phyloP scores from a whole-genome alignment of 495 filamentous ascomycete genomes.

The Lasiosphaeriaceae sp. region DNA sequence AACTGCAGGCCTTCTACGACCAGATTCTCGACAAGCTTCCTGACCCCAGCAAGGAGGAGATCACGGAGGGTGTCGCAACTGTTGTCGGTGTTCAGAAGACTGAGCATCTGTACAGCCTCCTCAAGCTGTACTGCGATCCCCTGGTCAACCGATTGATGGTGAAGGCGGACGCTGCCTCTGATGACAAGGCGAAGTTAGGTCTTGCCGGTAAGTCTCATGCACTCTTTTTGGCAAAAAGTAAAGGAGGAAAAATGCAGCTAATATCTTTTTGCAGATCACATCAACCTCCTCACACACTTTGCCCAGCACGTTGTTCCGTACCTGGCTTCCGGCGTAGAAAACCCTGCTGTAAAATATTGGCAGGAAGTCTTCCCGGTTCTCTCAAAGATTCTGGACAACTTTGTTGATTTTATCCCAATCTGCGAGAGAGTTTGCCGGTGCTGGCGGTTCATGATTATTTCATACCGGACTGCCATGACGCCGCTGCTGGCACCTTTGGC shows the following conservation, averaged over 20 bases:
- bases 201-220: conserved; percentile 63
- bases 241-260: conserved; percentile 3
- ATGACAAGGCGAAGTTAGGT: conserved; percentile 73
- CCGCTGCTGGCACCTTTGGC: conserved; percentile 82
- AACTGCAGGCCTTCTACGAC: conserved; percentile 89
- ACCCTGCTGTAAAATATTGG: conserved; percentile 95
- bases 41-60: conserved; percentile 82
- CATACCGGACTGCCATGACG: conserved; percentile 83
- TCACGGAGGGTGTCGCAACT: conserved; percentile 89
- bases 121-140: conserved; percentile 93
- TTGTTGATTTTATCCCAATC: conserved; percentile 78
- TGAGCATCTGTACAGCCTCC: conserved; percentile 70
- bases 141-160: conserved; percentile 80
- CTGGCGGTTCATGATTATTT: conserved; percentile 94
- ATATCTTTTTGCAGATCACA: conserved; percentile 59
- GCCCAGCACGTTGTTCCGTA: conserved; percentile 75
- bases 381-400: conserved; percentile 77
- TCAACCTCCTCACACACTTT: conserved; percentile 89
- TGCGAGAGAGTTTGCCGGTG: conserved; percentile 90
- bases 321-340: conserved; percentile 64
- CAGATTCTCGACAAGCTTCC: conserved; percentile 81
- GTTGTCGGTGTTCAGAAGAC: conserved; percentile 84
- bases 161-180: conserved; percentile 78
- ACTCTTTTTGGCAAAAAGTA: too few species aligned
- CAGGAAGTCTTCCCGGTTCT: conserved; percentile 86